These are phyloP conservation scores for Nothopassalora personata DNA, from an alignment of 2,329 filamentous ascomycete genomes.

Conservation along the genomic window DNA sequence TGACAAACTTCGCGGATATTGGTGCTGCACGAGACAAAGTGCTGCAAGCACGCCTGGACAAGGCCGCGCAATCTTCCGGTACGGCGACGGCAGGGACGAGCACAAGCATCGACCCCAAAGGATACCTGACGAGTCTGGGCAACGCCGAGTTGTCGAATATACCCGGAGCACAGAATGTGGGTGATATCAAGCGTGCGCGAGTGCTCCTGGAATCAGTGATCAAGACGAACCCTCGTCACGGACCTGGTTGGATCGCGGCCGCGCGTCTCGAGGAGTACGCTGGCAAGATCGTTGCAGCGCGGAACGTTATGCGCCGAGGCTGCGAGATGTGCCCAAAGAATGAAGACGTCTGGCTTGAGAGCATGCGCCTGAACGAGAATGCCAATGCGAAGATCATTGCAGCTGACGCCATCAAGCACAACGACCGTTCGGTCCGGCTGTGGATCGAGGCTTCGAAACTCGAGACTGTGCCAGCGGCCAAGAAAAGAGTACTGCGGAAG, in stretches of 20 bases:
- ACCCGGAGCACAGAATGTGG: conserved; percentile 78
- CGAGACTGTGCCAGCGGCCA: conserved; percentile 73
- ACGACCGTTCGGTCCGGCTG: conserved; percentile 77
- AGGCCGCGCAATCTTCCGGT: conserved; percentile 66
- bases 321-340: conserved; percentile 89
- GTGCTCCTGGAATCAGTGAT: conserved; percentile 93
- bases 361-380: conserved; percentile 81
- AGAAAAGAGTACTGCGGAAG: conserved; percentile 87
- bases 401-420: conserved; percentile 85
- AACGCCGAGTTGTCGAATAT: conserved; percentile 64
- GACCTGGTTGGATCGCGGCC: conserved; percentile 91
- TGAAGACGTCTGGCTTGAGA: conserved; percentile 93
- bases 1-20: conserved; percentile 97
- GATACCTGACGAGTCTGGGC: conserved; percentile 87
- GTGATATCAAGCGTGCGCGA: conserved; percentile 90
- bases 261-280: conserved; percentile 88
- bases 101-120: conserved; percentile 89
- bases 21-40: conserved; percentile 95
- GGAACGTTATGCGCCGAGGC: conserved; percentile 80
- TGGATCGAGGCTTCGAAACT: conserved; percentile 96
- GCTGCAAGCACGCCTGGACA: conserved; percentile 85
- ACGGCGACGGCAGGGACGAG: conserved; percentile 71
- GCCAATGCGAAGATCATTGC: conserved; percentile 95
- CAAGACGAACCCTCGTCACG: conserved; percentile 92
- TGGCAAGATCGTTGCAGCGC: conserved; percentile 82